phyloP scores from a whole-genome alignment of 805 yeast genomes.

The Blastobotrys parvus region DNA sequence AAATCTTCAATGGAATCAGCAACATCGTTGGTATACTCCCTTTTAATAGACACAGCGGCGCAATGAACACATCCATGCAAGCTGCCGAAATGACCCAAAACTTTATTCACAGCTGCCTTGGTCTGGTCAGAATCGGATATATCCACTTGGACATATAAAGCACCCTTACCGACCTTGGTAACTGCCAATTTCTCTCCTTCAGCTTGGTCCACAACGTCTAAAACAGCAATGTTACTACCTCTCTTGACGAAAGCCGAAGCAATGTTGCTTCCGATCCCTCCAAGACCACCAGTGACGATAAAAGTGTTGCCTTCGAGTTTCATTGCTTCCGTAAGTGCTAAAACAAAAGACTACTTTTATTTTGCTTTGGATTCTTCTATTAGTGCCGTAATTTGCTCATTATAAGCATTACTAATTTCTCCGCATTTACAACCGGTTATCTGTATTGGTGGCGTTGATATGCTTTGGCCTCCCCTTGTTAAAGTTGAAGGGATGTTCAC shows the following conservation, averaged over 20 bases:
- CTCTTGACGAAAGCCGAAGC: conserved; percentile 9
- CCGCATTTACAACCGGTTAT: too few relatives aligned
- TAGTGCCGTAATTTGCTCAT: too few relatives aligned
- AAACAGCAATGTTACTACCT: conserved; percentile 15
- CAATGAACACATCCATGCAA: conserved; percentile 15
- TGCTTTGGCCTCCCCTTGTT: too few relatives aligned
- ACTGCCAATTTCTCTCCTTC: conserved; percentile 5
- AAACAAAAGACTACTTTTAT: too few relatives aligned
- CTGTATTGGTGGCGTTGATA: too few relatives aligned
- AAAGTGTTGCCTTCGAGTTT: conserved; percentile 15
- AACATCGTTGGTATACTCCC: conserved; percentile 15
- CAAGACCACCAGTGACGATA: conserved; percentile 18
- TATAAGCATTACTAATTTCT: too few relatives aligned
- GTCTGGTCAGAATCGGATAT: conserved; percentile 12
- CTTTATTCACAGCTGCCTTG: conserved; percentile 13
- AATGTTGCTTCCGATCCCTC: conserved; percentile 16
- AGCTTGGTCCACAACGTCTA: conserved; percentile 12
- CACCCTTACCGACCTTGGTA: neutral
- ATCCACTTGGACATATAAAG: conserved; percentile 11
- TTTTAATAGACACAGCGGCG: conserved; percentile 12
- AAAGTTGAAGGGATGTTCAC: too few relatives aligned
- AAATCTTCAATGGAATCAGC: conserved; percentile 17
- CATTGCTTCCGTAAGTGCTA: too few relatives aligned
- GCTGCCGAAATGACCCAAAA: conserved; percentile 11
- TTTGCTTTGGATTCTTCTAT: too few relatives aligned